Evolutionary conservation across 305 asterid genomes (phyloP), one percentile per base, ranked within the genome.

Genomic region (Solanum hybrid): DNA sequence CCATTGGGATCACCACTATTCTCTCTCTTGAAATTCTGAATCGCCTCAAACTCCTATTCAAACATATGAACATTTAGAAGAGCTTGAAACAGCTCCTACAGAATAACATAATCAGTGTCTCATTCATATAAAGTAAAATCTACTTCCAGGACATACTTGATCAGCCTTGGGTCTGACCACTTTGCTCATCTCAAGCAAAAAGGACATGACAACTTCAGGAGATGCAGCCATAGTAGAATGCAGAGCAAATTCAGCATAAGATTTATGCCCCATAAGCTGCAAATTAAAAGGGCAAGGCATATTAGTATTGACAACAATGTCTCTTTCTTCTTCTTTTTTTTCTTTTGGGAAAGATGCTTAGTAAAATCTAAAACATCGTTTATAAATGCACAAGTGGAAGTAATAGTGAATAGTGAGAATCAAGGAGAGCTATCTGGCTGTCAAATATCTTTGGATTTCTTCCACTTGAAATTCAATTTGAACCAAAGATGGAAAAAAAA

Each of bases 201-300:
- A 97, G 22, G 99, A 94, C 71, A 87, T 84, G 81, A 93, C 98
- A 89, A 96, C 98, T 92, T 95, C 97, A 82, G 99, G 98, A 84
- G 96, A 96, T 88, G 98, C 94, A 90, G 99, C 99, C 98, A 96
- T 94, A 92, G 95, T 94, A 69, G 94, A 95, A 89, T 95, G 95
- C 89, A 96, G 88, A 88, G 98, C 95, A 94, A 95, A 95, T 87
- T 95, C 98, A 88, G 98, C 94, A 93, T 96, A 97, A 86, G 96
- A 94, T 75, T 91, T 95, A 91, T 87, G 89, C 73, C 99, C 99
- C 96, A 95, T 92, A 86, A 96, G 94, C 99, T 97, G 97, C 93
- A 91, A 24, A 72, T 84, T 78, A 60, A 75, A 51, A 60, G 66
- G 73, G 86, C 38, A 88, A 85, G 78, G 66, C 3, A 69, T 34